Percentiles rank a stretch among this genome's conserved stretches.
Conservation (phyloP, 441 rosid genomes). For the Dalechampia spathulata region DNA sequence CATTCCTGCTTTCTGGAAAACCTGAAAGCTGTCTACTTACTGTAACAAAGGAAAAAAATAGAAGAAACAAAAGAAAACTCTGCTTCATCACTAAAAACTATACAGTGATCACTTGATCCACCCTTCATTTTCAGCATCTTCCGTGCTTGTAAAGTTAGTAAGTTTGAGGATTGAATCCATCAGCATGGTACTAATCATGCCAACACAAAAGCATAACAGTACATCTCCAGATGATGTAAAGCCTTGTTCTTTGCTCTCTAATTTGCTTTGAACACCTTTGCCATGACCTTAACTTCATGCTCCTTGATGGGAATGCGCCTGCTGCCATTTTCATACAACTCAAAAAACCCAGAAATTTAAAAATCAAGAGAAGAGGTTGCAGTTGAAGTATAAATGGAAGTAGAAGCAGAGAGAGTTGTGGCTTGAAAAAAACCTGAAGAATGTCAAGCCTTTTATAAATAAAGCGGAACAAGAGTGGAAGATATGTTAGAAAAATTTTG, state of each 20-base stretch:
- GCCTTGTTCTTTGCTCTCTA: conserved; percentile 57
- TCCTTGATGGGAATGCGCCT: conserved; percentile 23
- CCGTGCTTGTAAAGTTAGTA: no score
- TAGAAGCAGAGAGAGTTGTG: no score
- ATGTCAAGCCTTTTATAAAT: conserved; percentile 16
- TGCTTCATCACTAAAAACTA: no score
- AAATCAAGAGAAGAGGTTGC: no score
- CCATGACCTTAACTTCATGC: conserved; percentile 39
- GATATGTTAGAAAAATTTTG: conserved; percentile 22
- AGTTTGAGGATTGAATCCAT: no score
- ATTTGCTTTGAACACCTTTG: conserved; percentile 64
- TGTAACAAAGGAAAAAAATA: no score
- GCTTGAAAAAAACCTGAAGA: background rate
- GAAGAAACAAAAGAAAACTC: no score
- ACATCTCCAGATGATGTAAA: conserved; percentile 83
- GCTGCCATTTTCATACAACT: conserved; percentile 22
- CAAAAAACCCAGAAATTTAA: background rate
- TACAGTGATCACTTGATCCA: no score
- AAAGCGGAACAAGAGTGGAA: conserved; percentile 10
- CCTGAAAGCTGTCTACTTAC: no score
- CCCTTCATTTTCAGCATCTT: no score
- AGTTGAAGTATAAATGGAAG: no score
- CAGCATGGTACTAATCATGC: conserved; percentile 53
- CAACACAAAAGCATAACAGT: conserved; percentile 62
- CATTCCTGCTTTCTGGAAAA: no score